Evolutionary conservation across 306 rosid genomes (phyloP).

Genomic region (Cicer chorassanicum): DNA sequence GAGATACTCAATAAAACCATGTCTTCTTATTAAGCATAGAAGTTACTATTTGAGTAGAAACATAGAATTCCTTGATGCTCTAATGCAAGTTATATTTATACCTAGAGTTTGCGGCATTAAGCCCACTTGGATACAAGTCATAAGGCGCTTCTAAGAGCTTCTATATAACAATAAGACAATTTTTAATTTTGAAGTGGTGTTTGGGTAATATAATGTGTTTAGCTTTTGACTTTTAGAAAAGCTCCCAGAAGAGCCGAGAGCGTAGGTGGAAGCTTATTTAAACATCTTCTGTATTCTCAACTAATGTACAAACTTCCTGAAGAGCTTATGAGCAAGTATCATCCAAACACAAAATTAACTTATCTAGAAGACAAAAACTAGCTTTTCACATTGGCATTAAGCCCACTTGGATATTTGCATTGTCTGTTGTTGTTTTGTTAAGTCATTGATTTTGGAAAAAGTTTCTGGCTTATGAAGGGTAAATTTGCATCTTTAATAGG

Average conservation of each 20-base stretch:
- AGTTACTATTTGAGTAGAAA: constrained; percentile 13
- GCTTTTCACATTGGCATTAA: not conserved
- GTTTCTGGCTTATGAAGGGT: constrained; percentile 39
- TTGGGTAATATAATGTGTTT: not conserved
- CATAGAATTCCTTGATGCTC: constrained; percentile 25
- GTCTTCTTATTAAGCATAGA: constrained; percentile 6
- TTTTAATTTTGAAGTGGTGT: not conserved
- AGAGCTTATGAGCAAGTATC: not conserved
- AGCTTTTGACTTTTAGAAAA: constrained; percentile 1
- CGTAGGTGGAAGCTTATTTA: not conserved
- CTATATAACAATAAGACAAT: not conserved
- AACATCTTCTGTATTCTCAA: not conserved
- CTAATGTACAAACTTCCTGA: not conserved
- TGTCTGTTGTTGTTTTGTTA: constrained; percentile 25
- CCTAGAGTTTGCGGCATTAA: constrained; percentile 10
- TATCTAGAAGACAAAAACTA: not conserved
- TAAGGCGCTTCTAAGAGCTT: not conserved
- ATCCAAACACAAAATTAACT: not conserved
- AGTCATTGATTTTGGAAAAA: constrained; percentile 1
- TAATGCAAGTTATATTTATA: not conserved
- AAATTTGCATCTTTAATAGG: constrained; percentile 56
- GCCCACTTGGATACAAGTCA: not conserved
- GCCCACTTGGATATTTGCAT: not conserved
- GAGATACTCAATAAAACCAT: not conserved
- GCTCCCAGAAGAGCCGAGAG: constrained; percentile 3